Evolutionary conservation across 352 stramenopile species (phyloP), one percentile per base, ranked within the genome.

Genomic region (Thalassiosira sp.): DNA sequence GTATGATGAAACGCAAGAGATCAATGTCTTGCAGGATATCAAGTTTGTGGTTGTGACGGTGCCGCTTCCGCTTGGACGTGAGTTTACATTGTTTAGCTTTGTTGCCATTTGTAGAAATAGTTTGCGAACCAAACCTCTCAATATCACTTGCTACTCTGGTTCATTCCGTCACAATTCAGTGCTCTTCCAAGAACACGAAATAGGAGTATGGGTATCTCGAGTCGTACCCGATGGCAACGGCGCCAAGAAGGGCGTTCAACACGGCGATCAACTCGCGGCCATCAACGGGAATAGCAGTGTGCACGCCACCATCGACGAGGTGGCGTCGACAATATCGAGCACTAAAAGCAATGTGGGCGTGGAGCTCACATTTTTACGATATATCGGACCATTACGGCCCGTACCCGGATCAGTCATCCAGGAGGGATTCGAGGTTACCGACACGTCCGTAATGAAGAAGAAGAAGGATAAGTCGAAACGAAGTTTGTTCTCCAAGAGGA

Each of bases 251-350:
- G 72, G 60, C 58, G 72, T 91, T 42, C 62, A 88, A 45, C 64
- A 86, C 45, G 85, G 87, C 11, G 87, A 93, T 68, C 87, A 93
- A 58, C 70, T 93, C 20, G 83, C 85, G 6, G 79, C 81, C 28
- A 86, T 93, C 28, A 86, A 91, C 68, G 85, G 85, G 2, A 71
- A 54, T 11, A 88, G 60, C 63, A 76, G 75, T 18, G 68, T 87
- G 0, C 72, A 85, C 25, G 80, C 87, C 37, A 90, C 78, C 5
- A 85, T 93, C 24, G 81, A 88, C 58, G 82, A 93, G 16, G 84
- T 93, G 40, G 76, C 75, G 52, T 45, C 48, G 8, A 72, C 69
- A 3, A 74, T 90, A 51, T 70, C 70, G 27, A 58, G 62, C 22
- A 74, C 73, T 13, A 49, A 61, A 8, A 54, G 79, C 35, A 53